A percentile compares a stretch with the other conserved stretches of the same genome.
Evolutionary conservation across 2,329 filamentous ascomycete species (phyloP).

Genomic region (Cytospora piceicola): DNA sequence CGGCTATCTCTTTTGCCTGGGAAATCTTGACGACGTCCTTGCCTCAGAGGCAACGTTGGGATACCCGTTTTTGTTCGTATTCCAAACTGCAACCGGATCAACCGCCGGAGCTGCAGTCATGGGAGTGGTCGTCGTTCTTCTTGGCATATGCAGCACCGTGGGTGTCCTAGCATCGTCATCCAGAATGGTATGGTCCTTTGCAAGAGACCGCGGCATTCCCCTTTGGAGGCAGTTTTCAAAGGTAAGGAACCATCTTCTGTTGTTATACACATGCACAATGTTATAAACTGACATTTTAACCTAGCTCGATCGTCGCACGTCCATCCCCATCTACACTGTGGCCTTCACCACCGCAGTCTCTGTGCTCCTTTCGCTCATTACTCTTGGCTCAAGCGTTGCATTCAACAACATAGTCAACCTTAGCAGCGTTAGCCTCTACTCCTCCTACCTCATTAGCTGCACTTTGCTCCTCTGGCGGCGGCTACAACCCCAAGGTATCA

Average conservation of each 20-base stretch:
- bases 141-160: conserved; percentile 32
- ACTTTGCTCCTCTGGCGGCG: conserved; percentile 33
- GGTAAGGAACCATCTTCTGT: too few species aligned
- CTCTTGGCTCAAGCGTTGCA: conserved; percentile 39
- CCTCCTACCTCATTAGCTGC: conserved; percentile 47
- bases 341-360: too few species aligned
- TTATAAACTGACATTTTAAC: too few species aligned
- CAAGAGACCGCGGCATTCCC: conserved; percentile 34
- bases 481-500: too few species aligned
- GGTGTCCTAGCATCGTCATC: conserved; percentile 35
- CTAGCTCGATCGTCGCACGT: too few species aligned
- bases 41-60: conserved; percentile 33
- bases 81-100: conserved; percentile 33
- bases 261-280: too few species aligned
- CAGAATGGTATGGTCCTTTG: conserved; percentile 37
- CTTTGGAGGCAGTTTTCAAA: conserved; percentile 25
- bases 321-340: too few species aligned
- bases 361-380: conserved; percentile 35
- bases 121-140: conserved; percentile 31
- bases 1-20: conserved; percentile 58
- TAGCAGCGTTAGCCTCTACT: conserved; percentile 47
- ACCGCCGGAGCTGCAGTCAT: conserved; percentile 31
- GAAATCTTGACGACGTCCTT: conserved; percentile 50
- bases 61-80: conserved; percentile 38
- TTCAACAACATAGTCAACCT: conserved; percentile 51